phyloP scores from a whole-genome alignment of 1,139 yeast species.

The Hanseniaspora uvarum region DNA sequence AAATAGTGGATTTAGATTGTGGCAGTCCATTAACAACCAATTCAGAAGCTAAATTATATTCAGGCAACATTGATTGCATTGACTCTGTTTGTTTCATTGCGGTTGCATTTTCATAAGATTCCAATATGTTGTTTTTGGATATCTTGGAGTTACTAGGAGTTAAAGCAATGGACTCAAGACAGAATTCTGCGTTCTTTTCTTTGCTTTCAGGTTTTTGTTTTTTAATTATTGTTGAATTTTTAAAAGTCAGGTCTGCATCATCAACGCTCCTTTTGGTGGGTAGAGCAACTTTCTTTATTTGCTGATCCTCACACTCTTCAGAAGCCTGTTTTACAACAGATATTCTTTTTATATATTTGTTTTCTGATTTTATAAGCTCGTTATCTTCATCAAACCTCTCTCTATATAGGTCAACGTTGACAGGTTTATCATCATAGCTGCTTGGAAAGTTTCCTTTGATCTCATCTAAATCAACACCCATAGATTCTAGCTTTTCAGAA shows the following conservation, averaged over 20 bases:
- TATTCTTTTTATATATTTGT: constrained; percentile 19
- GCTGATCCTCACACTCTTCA: not conserved
- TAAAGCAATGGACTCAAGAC: not conserved
- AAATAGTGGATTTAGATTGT: not conserved
- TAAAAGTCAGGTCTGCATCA: not conserved
- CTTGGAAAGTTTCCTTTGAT: constrained; percentile 25
- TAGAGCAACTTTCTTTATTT: not conserved
- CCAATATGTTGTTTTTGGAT: constrained; percentile 11
- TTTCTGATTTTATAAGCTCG: constrained; percentile 22
- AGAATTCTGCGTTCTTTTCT: not conserved
- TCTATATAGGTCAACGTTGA: constrained; percentile 22
- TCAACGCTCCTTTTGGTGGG: not conserved
- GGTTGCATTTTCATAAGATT: constrained; percentile 1
- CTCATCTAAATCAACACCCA: constrained; percentile 33
- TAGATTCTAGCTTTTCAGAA: constrained; percentile 40
- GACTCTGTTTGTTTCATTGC: constrained; percentile 9
- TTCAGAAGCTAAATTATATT: not conserved
- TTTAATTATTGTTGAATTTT: not conserved
- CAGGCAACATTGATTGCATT: not conserved
- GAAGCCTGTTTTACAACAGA: constrained; percentile 21
- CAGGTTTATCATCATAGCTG: constrained; percentile 25
- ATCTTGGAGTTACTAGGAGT: constrained; percentile 15
- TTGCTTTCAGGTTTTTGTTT: not conserved
- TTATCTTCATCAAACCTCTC: constrained; percentile 22
- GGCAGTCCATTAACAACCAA: not conserved